phyloP scores from a whole-genome alignment of 2,329 filamentous ascomycete genomes.

The Huntiella decipiens region DNA sequence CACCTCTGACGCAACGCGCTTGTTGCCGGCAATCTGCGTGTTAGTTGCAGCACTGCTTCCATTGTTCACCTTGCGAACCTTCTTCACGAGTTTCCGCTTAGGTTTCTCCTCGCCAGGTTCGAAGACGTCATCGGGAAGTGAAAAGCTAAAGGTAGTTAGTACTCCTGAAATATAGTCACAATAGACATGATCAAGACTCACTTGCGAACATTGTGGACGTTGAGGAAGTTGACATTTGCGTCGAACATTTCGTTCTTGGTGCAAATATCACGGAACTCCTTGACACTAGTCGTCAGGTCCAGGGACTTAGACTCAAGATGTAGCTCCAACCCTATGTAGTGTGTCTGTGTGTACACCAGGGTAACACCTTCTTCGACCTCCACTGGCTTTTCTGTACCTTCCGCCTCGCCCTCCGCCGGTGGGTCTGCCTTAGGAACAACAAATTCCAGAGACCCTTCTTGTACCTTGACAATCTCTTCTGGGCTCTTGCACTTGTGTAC shows the following conservation, averaged over 20 bases:
- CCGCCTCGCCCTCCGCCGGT: conserved; percentile 13
- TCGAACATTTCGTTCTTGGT: conserved; percentile 58
- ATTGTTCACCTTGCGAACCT: conserved; percentile 14
- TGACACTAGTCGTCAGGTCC: conserved; percentile 64
- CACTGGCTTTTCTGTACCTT: neutral
- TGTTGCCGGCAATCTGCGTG: neutral
- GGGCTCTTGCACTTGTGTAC: conserved; percentile 48
- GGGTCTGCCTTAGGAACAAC: conserved; percentile 16
- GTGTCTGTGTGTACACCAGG: conserved; percentile 69
- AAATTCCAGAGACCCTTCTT: conserved; percentile 32
- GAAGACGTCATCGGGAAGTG: conserved; percentile 82
- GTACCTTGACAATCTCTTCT: conserved; percentile 31
- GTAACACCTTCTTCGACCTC: conserved; percentile 13
- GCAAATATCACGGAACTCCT: conserved; percentile 73
- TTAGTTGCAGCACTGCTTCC: conserved; percentile 12
- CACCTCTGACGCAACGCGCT: neutral
- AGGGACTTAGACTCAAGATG: conserved; percentile 56
- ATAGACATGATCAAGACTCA: conserved; percentile 26
- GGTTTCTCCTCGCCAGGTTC: conserved; percentile 58
- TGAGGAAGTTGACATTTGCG: conserved; percentile 54
- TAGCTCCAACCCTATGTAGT: conserved; percentile 80
- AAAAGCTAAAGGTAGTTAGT: conserved; percentile 39
- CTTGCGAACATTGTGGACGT: conserved; percentile 73
- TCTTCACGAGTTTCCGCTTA: conserved; percentile 32
- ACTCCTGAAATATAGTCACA: conserved; percentile 5